A percentile compares a stretch with the other conserved stretches of the same genome.
phyloP scores from a whole-genome alignment of 805 yeast genomes.

The Candida pseudofarinosa region DNA sequence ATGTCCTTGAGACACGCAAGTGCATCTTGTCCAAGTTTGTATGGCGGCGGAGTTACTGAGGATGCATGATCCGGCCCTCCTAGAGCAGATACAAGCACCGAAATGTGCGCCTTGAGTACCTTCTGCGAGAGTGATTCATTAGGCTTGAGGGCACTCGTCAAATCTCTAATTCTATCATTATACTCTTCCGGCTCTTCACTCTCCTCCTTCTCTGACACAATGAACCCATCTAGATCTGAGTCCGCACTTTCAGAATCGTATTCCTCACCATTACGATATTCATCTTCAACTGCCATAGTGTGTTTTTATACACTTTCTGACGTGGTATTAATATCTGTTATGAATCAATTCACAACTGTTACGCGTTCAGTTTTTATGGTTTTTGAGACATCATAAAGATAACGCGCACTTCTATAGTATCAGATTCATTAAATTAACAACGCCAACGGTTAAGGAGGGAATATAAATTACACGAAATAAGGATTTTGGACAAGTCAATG shows the following conservation, averaged over 20 bases:
- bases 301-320: no score
- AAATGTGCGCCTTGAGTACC: constrained; percentile 64
- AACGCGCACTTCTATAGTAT: no score
- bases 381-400: no score
- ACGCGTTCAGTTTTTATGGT: no score
- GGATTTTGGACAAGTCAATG: no score
- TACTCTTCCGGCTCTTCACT: constrained; percentile 2
- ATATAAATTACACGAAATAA: no score
- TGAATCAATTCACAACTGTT: no score
- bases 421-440: no score
- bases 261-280: neutral
- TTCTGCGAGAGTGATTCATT: constrained; percentile 34
- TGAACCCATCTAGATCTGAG: constrained; percentile 33
- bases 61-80: constrained; percentile 83
- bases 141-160: constrained; percentile 24
- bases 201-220: constrained; percentile 25
- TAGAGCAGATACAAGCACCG: constrained; percentile 78
- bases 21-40: constrained; percentile 85
- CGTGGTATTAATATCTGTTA: no score
- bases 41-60: constrained; percentile 43
- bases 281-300: constrained; percentile 1
- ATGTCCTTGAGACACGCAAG: constrained; percentile 81
- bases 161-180: constrained; percentile 17
- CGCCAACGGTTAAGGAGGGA: no score
- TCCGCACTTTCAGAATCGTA: constrained; percentile 11